Evolutionary conservation across 352 stramenopile genomes (phyloP), one percentile per base, ranked within the genome.

Genomic region (Phytophthora meadii): DNA sequence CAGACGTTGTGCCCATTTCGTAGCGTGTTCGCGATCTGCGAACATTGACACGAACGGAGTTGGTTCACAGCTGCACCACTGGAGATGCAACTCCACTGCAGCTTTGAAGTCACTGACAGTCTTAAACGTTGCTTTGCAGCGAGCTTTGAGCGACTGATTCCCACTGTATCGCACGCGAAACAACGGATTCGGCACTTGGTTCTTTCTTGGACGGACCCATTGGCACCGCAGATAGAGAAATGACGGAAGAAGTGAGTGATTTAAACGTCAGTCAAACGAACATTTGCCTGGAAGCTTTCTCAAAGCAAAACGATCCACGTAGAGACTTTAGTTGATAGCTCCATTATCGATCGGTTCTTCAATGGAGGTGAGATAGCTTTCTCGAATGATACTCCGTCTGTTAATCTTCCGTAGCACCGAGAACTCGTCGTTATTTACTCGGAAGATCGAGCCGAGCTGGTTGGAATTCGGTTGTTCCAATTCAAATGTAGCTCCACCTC

Each of bases 11-110:
- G 50, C 50, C 49, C 59, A 67, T 1, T 19, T 55, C 5, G 28
- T 9, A 39, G 59, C 49, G 24, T 67, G 59, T 12, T 19, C n/a
- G 45, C 36, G 10, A n/a, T 46, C 41, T 45, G 22, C 41, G 19
- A 67, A 67, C 24, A 54, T 14, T 11, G 59, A 61, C 22, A 67
- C 59, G 32, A 67, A 67, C 24, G 59, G 59, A n/a, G 59, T 67
- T 14, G 40, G 59, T 14, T 61, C 22, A 11, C 50, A 57, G 6
- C 45, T 57, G 36, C 34, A 57, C 56, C 56, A 64, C 34, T 32
- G 49, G n/a, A n/a, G n/a, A n/a, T n/a, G n/a, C n/a, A n/a, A n/a
- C n/a, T n/a, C n/a, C 2, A 66, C 58, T 11, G 30, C 32, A 5
- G 10, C 27, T 24, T 48, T 61, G 22, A 66, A 66, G 39, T 54